A percentile compares a stretch with the other conserved stretches of the same genome.
phyloP scores from a whole-genome alignment of 306 rosid species.

The Ammopiptanthus mongolicus region DNA sequence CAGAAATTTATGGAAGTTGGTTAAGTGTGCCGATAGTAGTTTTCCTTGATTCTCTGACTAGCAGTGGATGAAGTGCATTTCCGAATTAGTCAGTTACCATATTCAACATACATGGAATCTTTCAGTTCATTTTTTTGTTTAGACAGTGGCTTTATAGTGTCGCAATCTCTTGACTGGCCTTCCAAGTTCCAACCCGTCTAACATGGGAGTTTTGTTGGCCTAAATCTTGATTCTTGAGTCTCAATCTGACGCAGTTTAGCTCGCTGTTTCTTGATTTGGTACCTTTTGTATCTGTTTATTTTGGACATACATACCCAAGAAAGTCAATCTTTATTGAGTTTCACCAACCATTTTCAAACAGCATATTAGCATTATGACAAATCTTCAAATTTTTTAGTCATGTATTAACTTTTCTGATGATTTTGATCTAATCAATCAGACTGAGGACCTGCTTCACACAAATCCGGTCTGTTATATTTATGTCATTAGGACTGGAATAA shows the following conservation, averaged over 20 bases:
- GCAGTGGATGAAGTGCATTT: neutral
- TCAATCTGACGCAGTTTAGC: neutral
- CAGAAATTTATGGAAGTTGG: neutral
- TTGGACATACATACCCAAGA: neutral
- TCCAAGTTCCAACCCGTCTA: neutral
- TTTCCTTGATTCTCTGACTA: neutral
- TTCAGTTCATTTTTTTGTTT: neutral
- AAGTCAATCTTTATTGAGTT: neutral
- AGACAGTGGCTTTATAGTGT: neutral
- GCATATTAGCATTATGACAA: neutral
- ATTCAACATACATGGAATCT: neutral
- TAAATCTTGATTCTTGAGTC: constrained; percentile 19
- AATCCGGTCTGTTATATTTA: neutral
- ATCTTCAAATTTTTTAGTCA: neutral
- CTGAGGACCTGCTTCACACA: neutral
- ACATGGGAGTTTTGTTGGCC: constrained; percentile 28
- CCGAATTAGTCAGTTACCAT: neutral
- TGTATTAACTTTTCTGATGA: neutral
- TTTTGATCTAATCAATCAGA: neutral
- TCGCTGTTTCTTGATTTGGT: neutral
- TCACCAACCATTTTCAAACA: constrained; percentile 12
- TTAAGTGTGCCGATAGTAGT: neutral
- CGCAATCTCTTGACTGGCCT: neutral
- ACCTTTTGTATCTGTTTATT: neutral
- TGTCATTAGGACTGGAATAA: neutral